Percentiles rank a stretch among this genome's conserved stretches.
These are phyloP conservation scores for Cicer cuneatum DNA, from an alignment of 306 rosid genomes.

Conservation along the genomic window DNA sequence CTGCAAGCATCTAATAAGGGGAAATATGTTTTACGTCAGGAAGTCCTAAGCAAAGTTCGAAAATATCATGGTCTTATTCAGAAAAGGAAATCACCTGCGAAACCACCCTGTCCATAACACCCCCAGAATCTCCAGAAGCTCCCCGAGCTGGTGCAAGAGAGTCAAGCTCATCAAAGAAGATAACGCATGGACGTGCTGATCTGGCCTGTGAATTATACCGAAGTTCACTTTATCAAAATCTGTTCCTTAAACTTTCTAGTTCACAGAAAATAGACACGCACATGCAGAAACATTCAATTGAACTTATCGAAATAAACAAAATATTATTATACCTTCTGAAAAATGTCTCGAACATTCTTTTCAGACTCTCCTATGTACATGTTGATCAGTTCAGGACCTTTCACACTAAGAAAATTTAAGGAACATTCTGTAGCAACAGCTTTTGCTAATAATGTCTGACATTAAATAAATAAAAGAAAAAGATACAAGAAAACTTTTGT, in stretches of 20 bases:
- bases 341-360: conserved; percentile 91
- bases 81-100: conserved; percentile 73
- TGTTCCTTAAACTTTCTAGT: conserved; percentile 3
- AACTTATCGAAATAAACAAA: conserved; percentile 36
- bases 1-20: conserved; percentile 88
- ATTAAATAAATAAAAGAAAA: conserved; percentile 29
- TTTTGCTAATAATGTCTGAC: conserved; percentile 90
- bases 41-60: conserved; percentile 33
- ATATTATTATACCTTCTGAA: conserved; percentile 70
- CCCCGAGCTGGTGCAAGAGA: conserved; percentile 99
- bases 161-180: conserved; percentile 94
- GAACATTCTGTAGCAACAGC: conserved; percentile 99
- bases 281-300: background rate
- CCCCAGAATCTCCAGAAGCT: conserved; percentile 96
- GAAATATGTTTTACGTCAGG: conserved; percentile 40
- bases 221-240: conserved; percentile 34
- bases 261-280: background rate
- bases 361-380: conserved; percentile 99
- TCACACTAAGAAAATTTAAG: conserved; percentile 91
- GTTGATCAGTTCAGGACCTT: conserved; percentile 95
- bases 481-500: conserved; percentile 10
- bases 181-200: conserved; percentile 96
- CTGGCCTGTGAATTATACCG: conserved; percentile 65
- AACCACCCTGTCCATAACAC: conserved; percentile 98
- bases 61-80: conserved; percentile 13